Evolutionary conservation across 805 yeast genomes (phyloP).

Genomic region (Starmerella apicola): DNA sequence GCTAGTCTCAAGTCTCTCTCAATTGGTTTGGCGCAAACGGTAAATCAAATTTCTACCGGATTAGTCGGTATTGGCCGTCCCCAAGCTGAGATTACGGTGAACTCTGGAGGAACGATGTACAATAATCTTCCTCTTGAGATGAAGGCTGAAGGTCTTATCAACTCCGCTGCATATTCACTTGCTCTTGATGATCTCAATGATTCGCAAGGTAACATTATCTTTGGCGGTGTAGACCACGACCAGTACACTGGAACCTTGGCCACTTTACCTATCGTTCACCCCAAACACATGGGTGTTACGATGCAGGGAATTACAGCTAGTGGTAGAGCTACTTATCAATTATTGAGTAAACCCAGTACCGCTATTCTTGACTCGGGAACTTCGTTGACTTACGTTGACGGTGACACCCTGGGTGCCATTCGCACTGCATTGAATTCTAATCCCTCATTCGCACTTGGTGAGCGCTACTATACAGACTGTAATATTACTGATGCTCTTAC

Average conservation of each 20-base stretch:
- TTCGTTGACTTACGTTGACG: slow-evolving; percentile 39
- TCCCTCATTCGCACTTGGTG: slow-evolving; percentile 28
- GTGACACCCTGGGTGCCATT: slow-evolving; percentile 25
- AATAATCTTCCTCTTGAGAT: slow-evolving; percentile 55
- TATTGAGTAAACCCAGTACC: slow-evolving; percentile 20
- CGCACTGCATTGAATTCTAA: slow-evolving; percentile 30
- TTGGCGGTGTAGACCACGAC: slow-evolving; percentile 44
- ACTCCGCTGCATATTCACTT: slow-evolving; percentile 50
- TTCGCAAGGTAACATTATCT: slow-evolving; percentile 39
- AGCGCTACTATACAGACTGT: slow-evolving; percentile 29
- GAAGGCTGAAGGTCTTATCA: slow-evolving; percentile 46
- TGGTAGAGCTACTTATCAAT: slow-evolving; percentile 21
- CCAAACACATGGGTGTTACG: slow-evolving; percentile 26
- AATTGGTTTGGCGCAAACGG: slow-evolving; percentile 59
- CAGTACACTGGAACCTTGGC: slow-evolving; percentile 36
- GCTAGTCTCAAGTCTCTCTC: slow-evolving; percentile 42
- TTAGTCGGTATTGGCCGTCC: slow-evolving; percentile 32
- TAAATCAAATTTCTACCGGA: slow-evolving; percentile 54
- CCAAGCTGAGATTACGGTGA: slow-evolving; percentile 40
- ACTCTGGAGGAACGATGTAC: slow-evolving; percentile 29
- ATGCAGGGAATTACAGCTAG: slow-evolving; percentile 22
- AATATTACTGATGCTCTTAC: slow-evolving; percentile 25
- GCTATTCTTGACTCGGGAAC: slow-evolving; percentile 48
- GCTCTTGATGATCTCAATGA: slow-evolving; percentile 37
- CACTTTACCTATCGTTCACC: slow-evolving; percentile 29